Base-by-base conservation (phyloP, 371 early-diverging fungal species). In the Blakeslea trispora region DNA sequence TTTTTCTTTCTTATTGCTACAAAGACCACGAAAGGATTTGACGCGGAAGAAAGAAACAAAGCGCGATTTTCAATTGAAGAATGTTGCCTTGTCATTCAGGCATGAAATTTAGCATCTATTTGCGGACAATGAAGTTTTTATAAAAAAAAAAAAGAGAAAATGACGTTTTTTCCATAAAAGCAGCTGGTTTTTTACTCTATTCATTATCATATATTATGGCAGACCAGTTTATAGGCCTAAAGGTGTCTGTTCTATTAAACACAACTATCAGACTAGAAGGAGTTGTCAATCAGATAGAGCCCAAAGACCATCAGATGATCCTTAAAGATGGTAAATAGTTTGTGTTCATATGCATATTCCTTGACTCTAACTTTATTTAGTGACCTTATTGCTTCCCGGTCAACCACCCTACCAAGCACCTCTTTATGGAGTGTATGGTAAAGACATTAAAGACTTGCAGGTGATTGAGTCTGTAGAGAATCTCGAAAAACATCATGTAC, bases 361-460 rank as follows among this genome's bases (percentile, higher is more conserved):
- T n/a, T 5, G 17, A 39, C 15, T 4, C 2, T 41, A 40, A 24
- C 50, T 28, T 41, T 45, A 7, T 19, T n/a, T 45, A 75, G 77
- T 66, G 14, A 51, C 60, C 23, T 53, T 77, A 11, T 47, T 47
- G 19, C 63, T 78, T 34, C 66, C 68, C 45, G 75, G 75, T 18
- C 71, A 67, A 43, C 58, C 66, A 32, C 59, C 77, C n/a, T 64
- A 63, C 31, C 55, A 55, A 19, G 61, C 72, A 6, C 69, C 79
- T 21, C 35, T 71, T n/a, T 75, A 77, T 51, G 74, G 73, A 35
- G 74, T 78, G 1, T 45, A 57, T 34, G 81, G 81, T 15, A 64
- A 56, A 17, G 75, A 77, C 48, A 74, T 84, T 61, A 77, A 72
- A 32, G 81, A 84, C 48, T 64, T 83, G 9, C 75, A 79, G 55